Conservation (phyloP, 208 protist species). For the Wallacemonas collosoma region DNA sequence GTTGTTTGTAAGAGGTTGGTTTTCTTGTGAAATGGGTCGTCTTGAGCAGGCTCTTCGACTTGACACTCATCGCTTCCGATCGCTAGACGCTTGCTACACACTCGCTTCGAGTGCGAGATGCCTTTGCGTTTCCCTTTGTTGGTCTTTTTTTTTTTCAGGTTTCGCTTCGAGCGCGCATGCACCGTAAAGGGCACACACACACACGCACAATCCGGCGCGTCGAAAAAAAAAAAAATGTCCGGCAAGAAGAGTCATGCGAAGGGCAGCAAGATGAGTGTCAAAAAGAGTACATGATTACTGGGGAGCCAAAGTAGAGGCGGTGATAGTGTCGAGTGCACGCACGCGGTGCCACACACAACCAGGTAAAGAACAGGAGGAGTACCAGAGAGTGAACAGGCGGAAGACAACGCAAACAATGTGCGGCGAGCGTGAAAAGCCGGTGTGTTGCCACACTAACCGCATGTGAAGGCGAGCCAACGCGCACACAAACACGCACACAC, state of each 20-base stretch:
- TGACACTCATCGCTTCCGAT: too few species aligned
- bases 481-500: not conserved
- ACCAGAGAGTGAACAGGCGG: not conserved
- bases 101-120: too few species aligned
- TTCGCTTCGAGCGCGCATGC: not conserved
- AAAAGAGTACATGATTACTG: not conserved
- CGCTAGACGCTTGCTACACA: too few species aligned
- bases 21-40: slow-evolving; percentile 8
- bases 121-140: too few species aligned
- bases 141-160: not conserved
- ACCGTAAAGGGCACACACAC: not conserved
- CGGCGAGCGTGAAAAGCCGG: too few species aligned
- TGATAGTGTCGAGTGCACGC: slow-evolving; percentile 3
- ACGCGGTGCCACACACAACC: slow-evolving; percentile 10
- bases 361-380: not conserved
- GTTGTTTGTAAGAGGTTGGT: not conserved
- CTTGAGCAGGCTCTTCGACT: not conserved
- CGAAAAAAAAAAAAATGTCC: slow-evolving; percentile 15
- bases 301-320: not conserved
- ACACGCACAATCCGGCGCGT: slow-evolving; percentile 4
- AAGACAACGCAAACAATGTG: too few species aligned
- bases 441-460: too few species aligned
- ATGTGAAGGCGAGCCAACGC: not conserved
- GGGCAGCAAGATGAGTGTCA: not conserved
- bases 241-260: not conserved